phyloP scores from a whole-genome alignment of 139 green algal genomes.

The Tetraselmis chui region DNA sequence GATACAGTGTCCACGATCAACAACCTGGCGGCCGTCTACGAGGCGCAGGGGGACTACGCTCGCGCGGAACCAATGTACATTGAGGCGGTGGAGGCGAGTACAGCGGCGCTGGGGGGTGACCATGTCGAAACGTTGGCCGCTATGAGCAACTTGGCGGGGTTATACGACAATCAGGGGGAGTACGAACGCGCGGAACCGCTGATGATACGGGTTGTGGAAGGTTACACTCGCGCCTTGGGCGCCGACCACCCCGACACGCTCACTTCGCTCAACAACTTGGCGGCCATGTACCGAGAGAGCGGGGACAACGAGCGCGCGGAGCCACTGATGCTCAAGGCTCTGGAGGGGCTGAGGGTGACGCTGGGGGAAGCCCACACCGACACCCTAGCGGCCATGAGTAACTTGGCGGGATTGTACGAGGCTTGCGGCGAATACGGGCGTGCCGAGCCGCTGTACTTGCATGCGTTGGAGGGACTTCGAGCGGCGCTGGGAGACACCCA shows the following conservation, averaged over 20 bases:
- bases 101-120: background rate
- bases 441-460: slow-evolving; percentile 19
- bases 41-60: background rate
- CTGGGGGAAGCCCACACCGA: slow-evolving; percentile 14
- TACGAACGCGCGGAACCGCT: slow-evolving; percentile 8
- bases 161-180: background rate
- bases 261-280: slow-evolving; percentile 15
- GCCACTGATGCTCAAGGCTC: slow-evolving; percentile 4
- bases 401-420: slow-evolving; percentile 6
- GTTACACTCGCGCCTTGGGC: background rate
- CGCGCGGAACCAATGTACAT: background rate
- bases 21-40: background rate
- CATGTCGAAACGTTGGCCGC: background rate
- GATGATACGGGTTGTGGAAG: slow-evolving; percentile 6
- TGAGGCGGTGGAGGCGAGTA: background rate
- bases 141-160: slow-evolving; percentile 14
- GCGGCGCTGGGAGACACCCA: slow-evolving; percentile 13
- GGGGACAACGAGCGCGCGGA: slow-evolving; percentile 10
- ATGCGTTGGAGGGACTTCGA: slow-evolving; percentile 13
- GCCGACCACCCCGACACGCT: slow-evolving; percentile 12
- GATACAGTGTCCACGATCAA: background rate
- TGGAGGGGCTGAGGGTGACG: background rate
- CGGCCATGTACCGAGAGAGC: background rate
- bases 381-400: slow-evolving; percentile 11
- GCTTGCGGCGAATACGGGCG: slow-evolving; percentile 6